Evolutionary conservation across 176 grass and related monocot genomes (phyloP).

Genomic region (Neostapfia colusana): DNA sequence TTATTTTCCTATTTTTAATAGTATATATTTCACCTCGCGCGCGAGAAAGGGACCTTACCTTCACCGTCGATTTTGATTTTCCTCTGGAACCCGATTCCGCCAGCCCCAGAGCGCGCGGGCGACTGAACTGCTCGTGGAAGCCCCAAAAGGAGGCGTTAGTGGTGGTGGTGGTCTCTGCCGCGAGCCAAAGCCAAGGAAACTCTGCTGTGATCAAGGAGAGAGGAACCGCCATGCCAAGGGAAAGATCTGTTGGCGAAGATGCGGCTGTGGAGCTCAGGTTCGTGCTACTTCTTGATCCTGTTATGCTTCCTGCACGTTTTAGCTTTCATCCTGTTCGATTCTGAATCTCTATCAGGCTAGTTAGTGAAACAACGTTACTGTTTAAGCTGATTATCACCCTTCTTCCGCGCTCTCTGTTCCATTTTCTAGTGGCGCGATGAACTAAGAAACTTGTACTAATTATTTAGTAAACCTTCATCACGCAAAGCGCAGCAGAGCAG

Average conservation of each 20-base stretch:
- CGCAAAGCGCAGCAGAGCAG: background rate
- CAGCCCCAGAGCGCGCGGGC: background rate
- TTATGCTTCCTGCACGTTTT: background rate
- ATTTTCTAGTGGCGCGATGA: background rate
- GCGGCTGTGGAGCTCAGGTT: slow-evolving; percentile 2
- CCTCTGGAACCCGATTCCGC: background rate
- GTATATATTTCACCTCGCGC: too few relatives aligned
- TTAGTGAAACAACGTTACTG: background rate
- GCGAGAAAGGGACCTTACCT: too few relatives aligned
- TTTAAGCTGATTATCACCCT: background rate
- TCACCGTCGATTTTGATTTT: too few relatives aligned
- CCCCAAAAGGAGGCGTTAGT: background rate
- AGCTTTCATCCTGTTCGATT: background rate
- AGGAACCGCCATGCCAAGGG: background rate
- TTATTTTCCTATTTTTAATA: too few relatives aligned
- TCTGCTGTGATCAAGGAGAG: too few relatives aligned
- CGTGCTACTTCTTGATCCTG: background rate
- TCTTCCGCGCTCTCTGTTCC: background rate
- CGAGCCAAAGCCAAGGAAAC: background rate
- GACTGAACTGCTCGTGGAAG: background rate
- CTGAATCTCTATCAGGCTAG: background rate
- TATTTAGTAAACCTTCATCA: background rate
- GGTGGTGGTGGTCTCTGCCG: background rate
- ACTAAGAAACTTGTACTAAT: background rate
- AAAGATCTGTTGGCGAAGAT: background rate